phyloP scores from a whole-genome alignment of 805 yeast genomes.

The Candida ovalis region DNA sequence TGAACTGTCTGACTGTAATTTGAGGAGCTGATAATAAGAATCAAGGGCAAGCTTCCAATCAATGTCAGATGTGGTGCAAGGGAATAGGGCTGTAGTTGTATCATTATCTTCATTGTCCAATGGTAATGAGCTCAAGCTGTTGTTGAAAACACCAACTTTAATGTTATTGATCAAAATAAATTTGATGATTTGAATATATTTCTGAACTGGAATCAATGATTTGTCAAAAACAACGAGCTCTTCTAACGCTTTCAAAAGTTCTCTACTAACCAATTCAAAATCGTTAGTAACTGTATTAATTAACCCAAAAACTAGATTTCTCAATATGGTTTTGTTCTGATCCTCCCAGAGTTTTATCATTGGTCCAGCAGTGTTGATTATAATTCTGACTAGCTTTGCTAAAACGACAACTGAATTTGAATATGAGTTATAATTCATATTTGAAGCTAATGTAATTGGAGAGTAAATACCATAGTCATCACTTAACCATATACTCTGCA shows the following conservation, averaged over 20 bases:
- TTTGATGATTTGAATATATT: conserved; percentile 31
- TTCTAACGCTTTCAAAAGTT: conserved; percentile 40
- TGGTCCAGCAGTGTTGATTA: conserved; percentile 59
- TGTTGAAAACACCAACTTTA: conserved; percentile 28
- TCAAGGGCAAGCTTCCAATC: conserved; percentile 25
- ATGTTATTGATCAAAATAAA: conserved; percentile 32
- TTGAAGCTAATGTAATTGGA: conserved; percentile 41
- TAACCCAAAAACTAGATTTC: conserved; percentile 35
- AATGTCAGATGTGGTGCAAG: conserved; percentile 30
- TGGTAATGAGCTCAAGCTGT: conserved; percentile 22
- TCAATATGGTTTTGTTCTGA: conserved; percentile 30
- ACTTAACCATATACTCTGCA: conserved; percentile 37
- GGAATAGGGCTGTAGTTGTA: conserved; percentile 26
- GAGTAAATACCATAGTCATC: conserved; percentile 51
- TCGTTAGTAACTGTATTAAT: conserved; percentile 33
- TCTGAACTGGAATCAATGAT: conserved; percentile 26
- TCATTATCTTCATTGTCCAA: conserved; percentile 22
- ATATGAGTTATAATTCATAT: conserved; percentile 41
- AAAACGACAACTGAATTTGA: conserved; percentile 41
- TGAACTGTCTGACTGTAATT: conserved; percentile 16
- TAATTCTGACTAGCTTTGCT: conserved; percentile 39
- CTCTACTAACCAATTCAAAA: conserved; percentile 33
- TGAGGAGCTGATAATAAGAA: conserved; percentile 28
- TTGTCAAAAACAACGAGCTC: conserved; percentile 47
- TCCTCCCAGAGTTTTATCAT: conserved; percentile 35